Conservation (phyloP, 495 filamentous ascomycete genomes). For the Penicillium ucsense region DNA sequence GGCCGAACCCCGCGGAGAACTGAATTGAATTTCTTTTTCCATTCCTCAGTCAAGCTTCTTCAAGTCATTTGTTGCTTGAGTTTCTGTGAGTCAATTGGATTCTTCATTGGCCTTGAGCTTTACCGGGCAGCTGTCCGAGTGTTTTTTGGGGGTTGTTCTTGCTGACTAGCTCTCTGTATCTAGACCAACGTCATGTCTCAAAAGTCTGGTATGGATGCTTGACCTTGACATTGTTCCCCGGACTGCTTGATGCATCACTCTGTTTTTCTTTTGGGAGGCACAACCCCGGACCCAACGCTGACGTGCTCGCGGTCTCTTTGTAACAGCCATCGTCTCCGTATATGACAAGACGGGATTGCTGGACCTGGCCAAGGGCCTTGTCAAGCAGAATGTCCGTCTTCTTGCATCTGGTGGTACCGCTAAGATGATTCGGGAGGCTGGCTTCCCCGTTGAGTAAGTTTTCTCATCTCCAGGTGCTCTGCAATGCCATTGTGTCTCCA, state of each 20-base stretch:
- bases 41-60: slow-evolving; percentile 8
- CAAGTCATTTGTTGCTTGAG: slow-evolving; percentile 10
- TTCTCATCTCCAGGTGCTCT: not conserved
- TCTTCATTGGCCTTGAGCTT: slow-evolving; percentile 1
- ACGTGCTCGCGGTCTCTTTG: slow-evolving; percentile 3
- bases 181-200: slow-evolving; percentile 27
- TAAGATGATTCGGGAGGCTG: slow-evolving; percentile 89
- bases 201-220: slow-evolving; percentile 33
- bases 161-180: slow-evolving; percentile 13
- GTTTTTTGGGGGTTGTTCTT: not conserved
- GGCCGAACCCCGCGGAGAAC: slow-evolving; percentile 18
- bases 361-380: slow-evolving; percentile 89
- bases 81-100: slow-evolving; percentile 9
- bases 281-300: slow-evolving; percentile 5
- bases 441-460: slow-evolving; percentile 82
- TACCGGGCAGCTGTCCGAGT: not conserved
- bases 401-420: slow-evolving; percentile 91
- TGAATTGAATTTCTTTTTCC: slow-evolving; percentile 15
- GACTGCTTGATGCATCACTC: slow-evolving; percentile 5
- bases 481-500: too few species aligned
- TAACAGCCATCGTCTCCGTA: slow-evolving; percentile 86
- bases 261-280: slow-evolving; percentile 2
- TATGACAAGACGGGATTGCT: slow-evolving; percentile 97
- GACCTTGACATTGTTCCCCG: slow-evolving; percentile 10
- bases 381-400: slow-evolving; percentile 82